Evolutionary conservation across 805 yeast genomes (phyloP).

Genomic region (Metschnikowia drakensbergensis): DNA sequence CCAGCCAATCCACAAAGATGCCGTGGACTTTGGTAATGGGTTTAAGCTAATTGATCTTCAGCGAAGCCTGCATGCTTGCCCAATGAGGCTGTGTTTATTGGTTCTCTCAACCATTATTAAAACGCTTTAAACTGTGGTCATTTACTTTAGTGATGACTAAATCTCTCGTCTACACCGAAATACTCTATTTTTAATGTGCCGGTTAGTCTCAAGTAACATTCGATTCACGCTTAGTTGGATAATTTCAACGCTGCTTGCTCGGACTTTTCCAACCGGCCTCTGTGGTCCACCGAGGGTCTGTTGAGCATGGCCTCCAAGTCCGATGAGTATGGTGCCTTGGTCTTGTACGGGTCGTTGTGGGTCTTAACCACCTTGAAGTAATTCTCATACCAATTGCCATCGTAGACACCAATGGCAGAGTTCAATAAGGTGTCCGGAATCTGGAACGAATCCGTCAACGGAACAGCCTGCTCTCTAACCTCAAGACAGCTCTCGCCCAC

Average conservation of each 20-base stretch:
- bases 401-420: conserved; percentile 19
- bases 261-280: conserved; percentile 14
- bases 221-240: conserved; percentile 13
- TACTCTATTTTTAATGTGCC: too few relatives aligned
- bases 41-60: too few relatives aligned
- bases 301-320: conserved; percentile 20
- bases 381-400: conserved; percentile 20
- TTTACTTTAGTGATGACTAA: too few relatives aligned
- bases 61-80: too few relatives aligned
- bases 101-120: too few relatives aligned
- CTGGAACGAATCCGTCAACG: conserved; percentile 21
- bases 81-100: too few relatives aligned
- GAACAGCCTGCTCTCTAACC: conserved; percentile 16
- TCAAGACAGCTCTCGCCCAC: conserved; percentile 15
- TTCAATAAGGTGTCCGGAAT: conserved; percentile 18
- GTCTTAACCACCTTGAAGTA: conserved; percentile 19
- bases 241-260: conserved; percentile 10
- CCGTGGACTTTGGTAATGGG: background rate
- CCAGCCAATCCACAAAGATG: background rate
- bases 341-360: conserved; percentile 16
- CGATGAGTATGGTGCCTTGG: conserved; percentile 19
- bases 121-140: too few relatives aligned
- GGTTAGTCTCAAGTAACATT: too few relatives aligned
- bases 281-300: conserved; percentile 11
- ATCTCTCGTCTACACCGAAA: too few relatives aligned